phyloP scores from a whole-genome alignment of 1,284 basidiomycete genomes.

The Malassezia sp. region DNA sequence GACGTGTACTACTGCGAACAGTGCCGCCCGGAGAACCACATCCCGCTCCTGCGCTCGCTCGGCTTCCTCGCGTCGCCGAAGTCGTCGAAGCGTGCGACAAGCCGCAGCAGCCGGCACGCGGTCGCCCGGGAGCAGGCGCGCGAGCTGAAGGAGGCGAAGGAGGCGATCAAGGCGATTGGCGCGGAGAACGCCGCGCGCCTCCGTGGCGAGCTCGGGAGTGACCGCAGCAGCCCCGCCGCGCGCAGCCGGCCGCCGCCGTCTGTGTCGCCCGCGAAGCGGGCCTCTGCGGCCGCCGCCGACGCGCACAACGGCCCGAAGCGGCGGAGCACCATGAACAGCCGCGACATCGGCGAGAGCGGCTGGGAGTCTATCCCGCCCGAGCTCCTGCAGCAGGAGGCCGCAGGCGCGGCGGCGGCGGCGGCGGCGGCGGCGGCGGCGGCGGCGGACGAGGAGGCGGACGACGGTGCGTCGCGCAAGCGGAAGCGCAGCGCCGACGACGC shows the following conservation, averaged over 20 bases:
- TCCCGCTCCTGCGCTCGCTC: constrained; percentile 36
- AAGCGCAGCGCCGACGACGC: constrained; percentile 13
- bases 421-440: not conserved
- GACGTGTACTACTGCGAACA: constrained; percentile 73
- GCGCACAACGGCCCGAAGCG: constrained; percentile 47
- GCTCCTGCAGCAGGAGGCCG: constrained; percentile 36
- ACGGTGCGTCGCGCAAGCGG: constrained; percentile 16
- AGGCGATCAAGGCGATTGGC: constrained; percentile 35
- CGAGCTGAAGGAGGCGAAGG: constrained; percentile 42
- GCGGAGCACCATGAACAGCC: constrained; percentile 72
- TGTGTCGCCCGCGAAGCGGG: not conserved
- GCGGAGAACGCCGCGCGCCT: constrained; percentile 35
- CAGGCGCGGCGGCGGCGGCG: constrained; percentile 53
- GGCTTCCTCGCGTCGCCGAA: constrained; percentile 29
- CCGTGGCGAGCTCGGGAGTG: constrained; percentile 18
- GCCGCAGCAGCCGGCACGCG: constrained; percentile 7
- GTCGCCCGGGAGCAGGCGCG: constrained; percentile 24
- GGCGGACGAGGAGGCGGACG: constrained; percentile 19
- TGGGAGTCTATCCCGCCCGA: constrained; percentile 55
- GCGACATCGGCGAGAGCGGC: constrained; percentile 88
- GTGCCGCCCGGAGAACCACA: constrained; percentile 76
- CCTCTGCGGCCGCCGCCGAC: not conserved
- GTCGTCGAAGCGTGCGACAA: constrained; percentile 26
- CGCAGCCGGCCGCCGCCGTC: constrained; percentile 3
- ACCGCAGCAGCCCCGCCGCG: constrained; percentile 2